Percentiles rank a stretch among this genome's conserved stretches.
phyloP scores from a whole-genome alignment of 1,139 yeast genomes.

The Taphrina deformans region DNA sequence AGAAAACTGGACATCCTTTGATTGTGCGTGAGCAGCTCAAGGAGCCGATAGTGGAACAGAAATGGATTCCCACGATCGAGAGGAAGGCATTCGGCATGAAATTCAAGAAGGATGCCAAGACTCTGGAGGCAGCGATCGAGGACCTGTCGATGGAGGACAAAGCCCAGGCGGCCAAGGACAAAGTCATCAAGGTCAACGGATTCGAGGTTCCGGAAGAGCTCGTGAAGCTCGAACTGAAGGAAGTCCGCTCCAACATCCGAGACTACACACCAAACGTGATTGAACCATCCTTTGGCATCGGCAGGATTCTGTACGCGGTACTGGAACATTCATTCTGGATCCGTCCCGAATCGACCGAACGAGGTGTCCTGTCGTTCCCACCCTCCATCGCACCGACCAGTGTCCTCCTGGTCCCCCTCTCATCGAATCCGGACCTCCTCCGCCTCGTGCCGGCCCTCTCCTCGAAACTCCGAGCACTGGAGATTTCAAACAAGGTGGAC shows the following conservation, averaged over 20 bases:
- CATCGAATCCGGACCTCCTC: constrained; percentile 75
- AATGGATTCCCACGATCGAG: constrained; percentile 77
- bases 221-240: constrained; percentile 55
- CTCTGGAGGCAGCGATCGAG: constrained; percentile 76
- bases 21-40: constrained; percentile 89
- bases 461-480: constrained; percentile 68
- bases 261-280: constrained; percentile 97
- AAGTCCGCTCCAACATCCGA: constrained; percentile 57
- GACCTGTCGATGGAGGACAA: constrained; percentile 82
- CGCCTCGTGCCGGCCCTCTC: constrained; percentile 65
- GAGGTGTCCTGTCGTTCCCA: constrained; percentile 89
- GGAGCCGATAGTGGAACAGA: constrained; percentile 78
- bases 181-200: constrained; percentile 63
- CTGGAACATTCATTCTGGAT: constrained; percentile 96
- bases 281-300: constrained; percentile 99
- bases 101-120: constrained; percentile 95
- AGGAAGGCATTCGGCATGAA: constrained; percentile 97
- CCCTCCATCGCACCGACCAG: constrained; percentile 97
- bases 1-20: constrained; percentile 89
- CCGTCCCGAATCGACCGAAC: constrained; percentile 87
- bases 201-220: constrained; percentile 62
- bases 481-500: constrained; percentile 92
- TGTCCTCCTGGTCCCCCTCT: constrained; percentile 91
- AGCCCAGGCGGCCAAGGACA: constrained; percentile 65
- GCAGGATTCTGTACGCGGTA: constrained; percentile 89